These are phyloP conservation scores for Raffaelea albimanens DNA, from an alignment of 2,329 filamentous ascomycete genomes.

Conservation along the genomic window DNA sequence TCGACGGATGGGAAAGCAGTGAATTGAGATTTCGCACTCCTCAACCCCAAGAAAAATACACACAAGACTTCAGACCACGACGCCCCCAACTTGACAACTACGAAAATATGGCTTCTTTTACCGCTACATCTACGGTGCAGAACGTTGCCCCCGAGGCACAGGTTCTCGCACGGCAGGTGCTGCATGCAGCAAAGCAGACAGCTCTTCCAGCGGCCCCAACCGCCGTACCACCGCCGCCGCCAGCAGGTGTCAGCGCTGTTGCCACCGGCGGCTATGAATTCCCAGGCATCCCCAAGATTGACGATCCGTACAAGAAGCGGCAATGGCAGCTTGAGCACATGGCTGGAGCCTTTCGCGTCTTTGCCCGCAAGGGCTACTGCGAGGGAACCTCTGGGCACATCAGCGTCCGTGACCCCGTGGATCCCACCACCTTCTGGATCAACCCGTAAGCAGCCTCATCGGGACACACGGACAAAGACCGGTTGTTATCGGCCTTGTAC, in stretches of 20 bases:
- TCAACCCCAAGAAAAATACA: too few relatives aligned
- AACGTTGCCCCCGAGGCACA: too few relatives aligned
- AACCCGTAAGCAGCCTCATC: too few relatives aligned
- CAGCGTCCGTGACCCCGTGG: slow-evolving; percentile 26
- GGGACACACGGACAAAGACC: slow-evolving; percentile 25
- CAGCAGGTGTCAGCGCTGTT: not conserved
- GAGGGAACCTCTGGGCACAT: slow-evolving; percentile 57
- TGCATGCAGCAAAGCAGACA: not conserved
- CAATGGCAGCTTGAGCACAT: slow-evolving; percentile 30
- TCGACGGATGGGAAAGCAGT: too few relatives aligned
- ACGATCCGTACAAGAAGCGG: not conserved
- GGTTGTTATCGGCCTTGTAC: slow-evolving; percentile 56
- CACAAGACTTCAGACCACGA: too few relatives aligned
- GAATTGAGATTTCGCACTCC: too few relatives aligned
- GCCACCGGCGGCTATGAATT: not conserved
- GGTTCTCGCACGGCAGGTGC: too few relatives aligned
- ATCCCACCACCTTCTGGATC: slow-evolving; percentile 15
- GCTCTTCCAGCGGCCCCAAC: too few relatives aligned
- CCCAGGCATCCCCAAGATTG: not conserved
- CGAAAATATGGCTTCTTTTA: too few relatives aligned
- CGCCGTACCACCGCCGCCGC: too few relatives aligned
- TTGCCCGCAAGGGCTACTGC: slow-evolving; percentile 47
- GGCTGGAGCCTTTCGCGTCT: slow-evolving; percentile 49
- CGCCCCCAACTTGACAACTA: too few relatives aligned
- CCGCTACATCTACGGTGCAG: too few relatives aligned